A percentile compares a stretch with the other conserved stretches of the same genome.
These are phyloP conservation scores for Eimeria zaria DNA, from an alignment of 169 alveolate genomes.

Conservation along the genomic window DNA sequence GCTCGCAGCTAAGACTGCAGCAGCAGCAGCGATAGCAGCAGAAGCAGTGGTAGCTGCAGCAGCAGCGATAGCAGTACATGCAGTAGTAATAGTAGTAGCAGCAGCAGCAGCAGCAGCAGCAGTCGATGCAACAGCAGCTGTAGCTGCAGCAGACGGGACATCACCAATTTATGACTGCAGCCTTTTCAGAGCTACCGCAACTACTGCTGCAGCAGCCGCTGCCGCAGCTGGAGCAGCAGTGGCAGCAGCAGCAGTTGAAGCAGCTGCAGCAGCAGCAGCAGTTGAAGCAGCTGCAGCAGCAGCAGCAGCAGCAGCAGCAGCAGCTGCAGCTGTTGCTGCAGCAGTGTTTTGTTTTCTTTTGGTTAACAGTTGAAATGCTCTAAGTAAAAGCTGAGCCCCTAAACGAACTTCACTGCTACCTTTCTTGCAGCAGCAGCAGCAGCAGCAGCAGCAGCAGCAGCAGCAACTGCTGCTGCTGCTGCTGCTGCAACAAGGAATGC, in stretches of 20 bases:
- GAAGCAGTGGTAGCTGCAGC: conserved; percentile 3
- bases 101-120: conserved; percentile 4
- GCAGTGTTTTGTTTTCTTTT: too few species aligned
- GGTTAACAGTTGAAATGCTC: too few species aligned
- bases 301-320: neutral
- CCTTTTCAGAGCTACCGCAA: neutral
- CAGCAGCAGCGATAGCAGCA: conserved; percentile 45
- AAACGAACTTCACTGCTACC: too few species aligned
- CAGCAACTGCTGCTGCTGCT: neutral
- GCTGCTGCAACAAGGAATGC: neutral
- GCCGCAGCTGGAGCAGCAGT: neutral
- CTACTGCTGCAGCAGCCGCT: neutral
- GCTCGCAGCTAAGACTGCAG: neutral
- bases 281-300: neutral
- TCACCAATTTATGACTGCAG: neutral
- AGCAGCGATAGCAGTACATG: too few species aligned
- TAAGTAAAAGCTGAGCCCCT: too few species aligned
- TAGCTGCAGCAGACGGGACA: conserved; percentile 2
- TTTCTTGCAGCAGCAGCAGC: too few species aligned
- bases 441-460: too few species aligned
- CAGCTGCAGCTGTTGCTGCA: neutral
- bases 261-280: neutral
- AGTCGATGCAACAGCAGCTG: neutral
- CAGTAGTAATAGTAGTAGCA: too few species aligned
- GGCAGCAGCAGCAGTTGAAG: neutral